Evolutionary conservation across 2,329 filamentous ascomycete species (phyloP).

Genomic region (Geoglossum cookeanum): DNA sequence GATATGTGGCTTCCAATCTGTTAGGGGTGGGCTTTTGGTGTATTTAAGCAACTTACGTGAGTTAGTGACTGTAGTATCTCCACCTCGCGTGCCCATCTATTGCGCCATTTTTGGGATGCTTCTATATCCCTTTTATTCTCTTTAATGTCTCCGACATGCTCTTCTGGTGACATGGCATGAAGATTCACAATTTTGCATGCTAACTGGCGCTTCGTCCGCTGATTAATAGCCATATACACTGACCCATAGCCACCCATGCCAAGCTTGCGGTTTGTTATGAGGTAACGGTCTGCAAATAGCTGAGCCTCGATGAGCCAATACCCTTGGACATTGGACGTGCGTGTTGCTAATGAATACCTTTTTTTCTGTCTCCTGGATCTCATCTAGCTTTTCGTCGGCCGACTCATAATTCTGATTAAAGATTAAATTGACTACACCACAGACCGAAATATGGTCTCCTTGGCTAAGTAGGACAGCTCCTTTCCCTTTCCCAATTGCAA

Average conservation of each 20-base stretch:
- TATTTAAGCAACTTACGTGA: constrained; percentile 24
- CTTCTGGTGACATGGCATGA: constrained; percentile 8
- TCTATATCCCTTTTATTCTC: constrained; percentile 7
- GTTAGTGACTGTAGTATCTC: constrained; percentile 30
- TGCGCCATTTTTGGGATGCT: constrained; percentile 12
- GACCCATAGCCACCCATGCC: constrained; percentile 34
- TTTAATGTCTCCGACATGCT: background rate
- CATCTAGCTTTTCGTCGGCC: background rate
- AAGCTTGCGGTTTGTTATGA: constrained; percentile 29
- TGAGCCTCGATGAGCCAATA: constrained; percentile 13
- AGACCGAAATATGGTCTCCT: background rate
- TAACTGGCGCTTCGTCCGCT: constrained; percentile 35
- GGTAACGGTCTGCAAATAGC: constrained; percentile 29
- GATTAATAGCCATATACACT: constrained; percentile 35
- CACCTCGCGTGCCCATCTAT: constrained; percentile 21
- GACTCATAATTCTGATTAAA: background rate
- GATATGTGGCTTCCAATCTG: constrained; percentile 33
- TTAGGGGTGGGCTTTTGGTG: constrained; percentile 2
- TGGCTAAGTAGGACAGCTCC: constrained; percentile 2
- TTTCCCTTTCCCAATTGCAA: background rate
- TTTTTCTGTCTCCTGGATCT: constrained; percentile 19
- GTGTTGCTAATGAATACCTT: constrained; percentile 13
- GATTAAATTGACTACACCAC: background rate
- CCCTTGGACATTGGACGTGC: background rate
- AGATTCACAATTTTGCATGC: constrained; percentile 50